A percentile compares a stretch with the other conserved stretches of the same genome.
Conservation (phyloP, 306 rosid genomes). For the Clitoria ternatea region DNA sequence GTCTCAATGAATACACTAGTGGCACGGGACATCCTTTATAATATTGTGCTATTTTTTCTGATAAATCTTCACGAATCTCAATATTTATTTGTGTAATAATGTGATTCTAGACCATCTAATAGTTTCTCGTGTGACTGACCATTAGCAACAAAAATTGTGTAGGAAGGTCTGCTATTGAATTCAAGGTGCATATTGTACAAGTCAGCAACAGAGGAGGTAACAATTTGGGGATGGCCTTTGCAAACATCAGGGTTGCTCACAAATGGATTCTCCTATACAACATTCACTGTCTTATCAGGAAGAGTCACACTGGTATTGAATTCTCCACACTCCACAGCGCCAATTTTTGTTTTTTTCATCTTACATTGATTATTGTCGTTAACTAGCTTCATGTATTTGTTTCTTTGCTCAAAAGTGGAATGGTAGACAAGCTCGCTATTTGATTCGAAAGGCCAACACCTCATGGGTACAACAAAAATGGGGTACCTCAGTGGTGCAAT, state of each 20-base stretch:
- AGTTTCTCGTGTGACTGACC: not conserved
- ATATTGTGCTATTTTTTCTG: too few species aligned
- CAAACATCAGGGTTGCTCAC: constrained; percentile 88
- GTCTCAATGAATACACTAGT: too few species aligned
- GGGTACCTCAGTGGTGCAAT: constrained; percentile 77
- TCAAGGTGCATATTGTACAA: constrained; percentile 71
- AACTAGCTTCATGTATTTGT: constrained; percentile 5
- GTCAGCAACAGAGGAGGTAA: constrained; percentile 65
- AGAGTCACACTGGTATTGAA: constrained; percentile 80
- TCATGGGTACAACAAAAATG: constrained; percentile 71
- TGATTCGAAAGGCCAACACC: constrained; percentile 51
- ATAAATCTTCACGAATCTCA: too few species aligned
- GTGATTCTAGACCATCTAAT: too few species aligned
- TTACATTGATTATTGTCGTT: not conserved
- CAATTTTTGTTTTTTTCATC: not conserved
- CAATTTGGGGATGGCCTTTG: constrained; percentile 95
- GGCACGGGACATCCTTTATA: too few species aligned
- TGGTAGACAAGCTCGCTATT: constrained; percentile 51
- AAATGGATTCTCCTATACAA: constrained; percentile 48
- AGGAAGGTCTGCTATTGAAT: constrained; percentile 69
- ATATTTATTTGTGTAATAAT: too few species aligned
- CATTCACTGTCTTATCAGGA: constrained; percentile 70
- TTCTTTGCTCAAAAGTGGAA: constrained; percentile 55
- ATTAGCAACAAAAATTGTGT: not conserved
- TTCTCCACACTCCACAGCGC: too few species aligned